Conservation (phyloP, 805 yeast species). For the Starmerella riodocensis region DNA sequence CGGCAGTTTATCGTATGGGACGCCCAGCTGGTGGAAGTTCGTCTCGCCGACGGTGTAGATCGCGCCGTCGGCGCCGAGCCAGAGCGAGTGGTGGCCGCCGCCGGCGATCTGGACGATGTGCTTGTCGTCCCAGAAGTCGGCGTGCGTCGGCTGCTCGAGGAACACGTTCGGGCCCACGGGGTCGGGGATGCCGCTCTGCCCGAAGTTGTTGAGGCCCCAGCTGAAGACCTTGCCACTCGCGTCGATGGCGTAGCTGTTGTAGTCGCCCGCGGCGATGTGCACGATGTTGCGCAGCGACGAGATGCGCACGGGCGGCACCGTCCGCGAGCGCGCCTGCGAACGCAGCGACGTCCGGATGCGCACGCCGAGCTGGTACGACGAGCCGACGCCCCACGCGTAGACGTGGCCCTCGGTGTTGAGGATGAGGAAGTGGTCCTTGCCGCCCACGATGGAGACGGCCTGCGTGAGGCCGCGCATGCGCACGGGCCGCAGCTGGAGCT, state of each 20-base stretch:
- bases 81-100: constrained; percentile 89
- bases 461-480: constrained; percentile 48
- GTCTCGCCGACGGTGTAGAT: constrained; percentile 79
- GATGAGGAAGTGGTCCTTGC: constrained; percentile 84
- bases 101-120: constrained; percentile 52
- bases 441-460: constrained; percentile 73
- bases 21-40: constrained; percentile 89
- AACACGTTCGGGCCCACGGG: constrained; percentile 52
- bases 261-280: constrained; percentile 84
- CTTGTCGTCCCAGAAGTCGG: constrained; percentile 48
- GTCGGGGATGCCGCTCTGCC: constrained; percentile 78
- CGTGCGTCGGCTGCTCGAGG: constrained; percentile 61
- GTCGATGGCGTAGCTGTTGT: constrained; percentile 86
- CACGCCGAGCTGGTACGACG: constrained; percentile 83
- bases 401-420: constrained; percentile 75
- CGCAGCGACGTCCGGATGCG: constrained; percentile 35
- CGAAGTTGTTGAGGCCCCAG: constrained; percentile 96
- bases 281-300: constrained; percentile 70
- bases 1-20: constrained; percentile 53
- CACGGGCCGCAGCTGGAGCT: constrained; percentile 54
- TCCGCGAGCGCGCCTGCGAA: constrained; percentile 41
- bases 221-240: constrained; percentile 55
- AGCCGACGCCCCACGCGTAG: constrained; percentile 96
- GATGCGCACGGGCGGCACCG: constrained; percentile 38
- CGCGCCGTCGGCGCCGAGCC: constrained; percentile 58